Conservation (phyloP, 2,329 filamentous ascomycete genomes). For the Pyricularia grisea region DNA sequence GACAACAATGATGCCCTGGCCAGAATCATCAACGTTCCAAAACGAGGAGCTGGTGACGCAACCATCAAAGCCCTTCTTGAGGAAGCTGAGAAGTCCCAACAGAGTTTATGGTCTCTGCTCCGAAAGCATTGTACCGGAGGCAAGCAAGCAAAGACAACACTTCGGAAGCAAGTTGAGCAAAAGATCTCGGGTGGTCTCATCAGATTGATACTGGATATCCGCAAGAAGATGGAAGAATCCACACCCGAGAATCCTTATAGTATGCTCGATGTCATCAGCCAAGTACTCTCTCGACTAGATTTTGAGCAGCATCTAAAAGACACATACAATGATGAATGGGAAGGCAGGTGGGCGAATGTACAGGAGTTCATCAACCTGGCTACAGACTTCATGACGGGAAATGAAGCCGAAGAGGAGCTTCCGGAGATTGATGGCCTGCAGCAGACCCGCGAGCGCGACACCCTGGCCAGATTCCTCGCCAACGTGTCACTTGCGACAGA, state of each 20-base stretch:
- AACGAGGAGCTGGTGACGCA: constrained; percentile 69
- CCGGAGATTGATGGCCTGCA: constrained; percentile 63
- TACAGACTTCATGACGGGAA: constrained; percentile 51
- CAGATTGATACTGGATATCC: constrained; percentile 27
- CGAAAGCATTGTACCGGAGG: constrained; percentile 41
- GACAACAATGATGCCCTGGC: constrained; percentile 80
- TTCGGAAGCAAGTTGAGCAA: constrained; percentile 40
- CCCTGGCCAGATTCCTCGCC: constrained; percentile 71
- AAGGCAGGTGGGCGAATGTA: constrained; percentile 78
- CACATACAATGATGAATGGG: constrained; percentile 64
- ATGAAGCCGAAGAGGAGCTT: constrained; percentile 39
- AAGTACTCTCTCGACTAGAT: constrained; percentile 53
- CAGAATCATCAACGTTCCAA: constrained; percentile 76
- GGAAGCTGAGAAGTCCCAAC: constrained; percentile 61
- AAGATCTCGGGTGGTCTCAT: constrained; percentile 42
- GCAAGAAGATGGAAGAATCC: constrained; percentile 20
- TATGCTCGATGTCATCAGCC: constrained; percentile 39
- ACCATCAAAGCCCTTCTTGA: constrained; percentile 67
- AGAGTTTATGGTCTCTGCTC: constrained; percentile 70
- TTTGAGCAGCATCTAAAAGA: constrained; percentile 67
- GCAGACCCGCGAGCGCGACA: constrained; percentile 54
- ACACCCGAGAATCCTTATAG: constrained; percentile 19
- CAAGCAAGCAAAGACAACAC: constrained; percentile 35
- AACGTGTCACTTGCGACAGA: constrained; percentile 84
- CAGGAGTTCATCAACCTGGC: constrained; percentile 79